Percentiles rank a stretch among this genome's conserved stretches.
phyloP scores from a whole-genome alignment of 768 basidiomycete species.

The Mycena albidolilacea region DNA sequence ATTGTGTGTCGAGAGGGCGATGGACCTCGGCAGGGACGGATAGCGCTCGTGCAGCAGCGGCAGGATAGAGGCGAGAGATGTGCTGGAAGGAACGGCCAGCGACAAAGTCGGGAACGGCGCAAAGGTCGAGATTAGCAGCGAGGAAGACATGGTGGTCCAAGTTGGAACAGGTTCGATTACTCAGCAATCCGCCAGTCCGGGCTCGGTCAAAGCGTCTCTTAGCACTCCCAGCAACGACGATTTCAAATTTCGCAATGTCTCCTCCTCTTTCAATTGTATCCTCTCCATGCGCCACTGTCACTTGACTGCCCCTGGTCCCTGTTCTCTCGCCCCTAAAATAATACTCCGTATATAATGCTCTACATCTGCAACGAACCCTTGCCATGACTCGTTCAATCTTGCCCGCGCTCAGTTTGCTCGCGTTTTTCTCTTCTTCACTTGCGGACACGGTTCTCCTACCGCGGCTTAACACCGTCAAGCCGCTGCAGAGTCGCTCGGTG shows the following conservation, averaged over 20 bases:
- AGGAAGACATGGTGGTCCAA: slow-evolving; percentile 26
- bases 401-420: background rate
- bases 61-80: slow-evolving; percentile 58
- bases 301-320: background rate
- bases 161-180: background rate
- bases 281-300: background rate
- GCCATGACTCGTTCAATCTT: background rate
- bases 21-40: slow-evolving; percentile 60
- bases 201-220: background rate
- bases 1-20: slow-evolving; percentile 59
- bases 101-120: slow-evolving; percentile 72
- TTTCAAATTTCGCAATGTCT: background rate
- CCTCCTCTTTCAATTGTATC: background rate
- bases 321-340: background rate
- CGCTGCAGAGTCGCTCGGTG: background rate
- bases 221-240: background rate
- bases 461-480: background rate
- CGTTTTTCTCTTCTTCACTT: background rate
- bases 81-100: slow-evolving; percentile 59
- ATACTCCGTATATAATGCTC: background rate
- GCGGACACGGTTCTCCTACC: background rate
- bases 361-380: background rate
- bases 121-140: slow-evolving; percentile 71
- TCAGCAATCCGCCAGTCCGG: background rate
- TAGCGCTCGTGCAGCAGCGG: slow-evolving; percentile 62